These are phyloP conservation scores for Diaporthe velutina DNA, from an alignment of 2,329 filamentous ascomycete genomes.

Conservation along the genomic window DNA sequence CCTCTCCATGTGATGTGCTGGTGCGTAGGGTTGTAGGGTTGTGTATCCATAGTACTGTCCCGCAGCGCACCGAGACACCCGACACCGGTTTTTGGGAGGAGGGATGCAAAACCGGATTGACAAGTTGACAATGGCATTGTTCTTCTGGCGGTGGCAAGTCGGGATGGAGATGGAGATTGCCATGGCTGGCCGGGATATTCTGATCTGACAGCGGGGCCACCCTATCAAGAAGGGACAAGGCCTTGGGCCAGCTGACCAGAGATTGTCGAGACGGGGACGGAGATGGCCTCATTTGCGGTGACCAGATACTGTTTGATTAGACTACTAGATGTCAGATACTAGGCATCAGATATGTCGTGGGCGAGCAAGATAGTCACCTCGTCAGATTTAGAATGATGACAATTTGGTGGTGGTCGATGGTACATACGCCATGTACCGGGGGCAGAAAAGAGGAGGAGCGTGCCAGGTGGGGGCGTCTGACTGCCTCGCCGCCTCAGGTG, in stretches of 20 bases:
- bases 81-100: background rate
- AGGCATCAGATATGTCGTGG: background rate
- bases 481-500: conserved; percentile 5
- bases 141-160: background rate
- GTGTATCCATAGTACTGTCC: background rate
- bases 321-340: background rate
- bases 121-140: conserved; percentile 25
- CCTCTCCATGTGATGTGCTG: background rate
- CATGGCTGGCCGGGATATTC: conserved; percentile 28
- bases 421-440: background rate
- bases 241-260: conserved; percentile 19
- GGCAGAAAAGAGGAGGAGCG: background rate
- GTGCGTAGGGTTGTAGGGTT: background rate
- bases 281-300: conserved; percentile 29
- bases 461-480: background rate
- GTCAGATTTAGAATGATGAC: background rate
- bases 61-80: background rate
- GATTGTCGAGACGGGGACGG: background rate
- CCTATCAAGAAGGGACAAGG: conserved; percentile 16
- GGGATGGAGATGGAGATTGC: conserved; percentile 24
- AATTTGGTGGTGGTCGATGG: background rate
- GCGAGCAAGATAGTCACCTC: background rate
- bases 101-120: conserved; percentile 7
- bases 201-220: conserved; percentile 26
- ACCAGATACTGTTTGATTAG: conserved; percentile 11